phyloP scores from a whole-genome alignment of 768 basidiomycete species.

The Phaeotremella fagi region DNA sequence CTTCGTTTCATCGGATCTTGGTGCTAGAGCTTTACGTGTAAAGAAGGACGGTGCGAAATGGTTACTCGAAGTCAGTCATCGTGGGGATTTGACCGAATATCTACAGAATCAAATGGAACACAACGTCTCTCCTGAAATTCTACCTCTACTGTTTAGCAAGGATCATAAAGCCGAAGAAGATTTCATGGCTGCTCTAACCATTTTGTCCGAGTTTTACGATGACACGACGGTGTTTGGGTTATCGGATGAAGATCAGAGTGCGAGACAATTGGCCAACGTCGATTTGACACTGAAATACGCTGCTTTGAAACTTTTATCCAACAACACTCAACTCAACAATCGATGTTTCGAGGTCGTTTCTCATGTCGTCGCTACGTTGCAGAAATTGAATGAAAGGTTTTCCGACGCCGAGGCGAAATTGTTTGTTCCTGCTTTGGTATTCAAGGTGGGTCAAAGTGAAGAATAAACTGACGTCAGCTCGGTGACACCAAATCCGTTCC shows the following conservation, averaged over 20 bases:
- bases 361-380: constrained; percentile 67
- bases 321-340: constrained; percentile 80
- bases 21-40: constrained; percentile 61
- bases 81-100: constrained; percentile 76
- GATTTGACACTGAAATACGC: constrained; percentile 91
- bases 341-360: constrained; percentile 86
- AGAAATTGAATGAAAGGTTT: constrained; percentile 65
- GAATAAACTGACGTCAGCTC: constrained; percentile 56
- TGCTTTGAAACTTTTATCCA: constrained; percentile 81
- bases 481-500: constrained; percentile 77
- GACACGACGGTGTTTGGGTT: constrained; percentile 56
- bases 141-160: constrained; percentile 79
- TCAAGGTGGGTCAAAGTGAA: constrained; percentile 60
- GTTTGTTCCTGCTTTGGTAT: constrained; percentile 81
- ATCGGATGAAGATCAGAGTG: constrained; percentile 55
- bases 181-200: constrained; percentile 69
- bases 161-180: constrained; percentile 95
- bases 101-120: constrained; percentile 90
- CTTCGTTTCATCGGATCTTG: constrained; percentile 57
- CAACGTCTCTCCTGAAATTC: constrained; percentile 68
- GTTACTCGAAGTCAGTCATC: constrained; percentile 79
- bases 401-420: constrained; percentile 80
- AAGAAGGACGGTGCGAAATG: constrained; percentile 71
- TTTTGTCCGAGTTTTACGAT: constrained; percentile 70
- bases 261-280: constrained; percentile 73